Evolutionary conservation across 495 filamentous ascomycete species (phyloP).

Genomic region (Usnea hakonensis): DNA sequence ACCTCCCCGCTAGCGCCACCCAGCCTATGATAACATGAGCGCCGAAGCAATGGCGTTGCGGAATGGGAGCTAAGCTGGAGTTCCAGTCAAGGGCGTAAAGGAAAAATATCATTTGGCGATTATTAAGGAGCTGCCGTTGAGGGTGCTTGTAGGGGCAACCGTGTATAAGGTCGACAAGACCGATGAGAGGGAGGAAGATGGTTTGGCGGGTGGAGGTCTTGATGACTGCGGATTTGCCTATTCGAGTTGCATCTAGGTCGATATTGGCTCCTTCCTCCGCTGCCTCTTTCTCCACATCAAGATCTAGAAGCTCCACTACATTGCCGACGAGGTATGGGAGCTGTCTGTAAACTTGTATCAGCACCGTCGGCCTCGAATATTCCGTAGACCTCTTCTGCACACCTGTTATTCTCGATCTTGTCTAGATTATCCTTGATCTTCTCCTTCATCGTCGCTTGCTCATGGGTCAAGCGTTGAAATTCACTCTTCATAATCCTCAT

Average conservation of each 20-base stretch:
- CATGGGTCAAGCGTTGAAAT: slow-evolving; percentile 85
- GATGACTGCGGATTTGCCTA: slow-evolving; percentile 98
- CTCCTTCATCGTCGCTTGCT: slow-evolving; percentile 89
- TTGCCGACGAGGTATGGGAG: slow-evolving; percentile 97
- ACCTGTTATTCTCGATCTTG: slow-evolving; percentile 99
- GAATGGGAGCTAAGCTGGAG: too few relatives aligned
- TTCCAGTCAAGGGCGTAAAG: too few relatives aligned
- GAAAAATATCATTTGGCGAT: too few relatives aligned
- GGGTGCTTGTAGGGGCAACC: too few relatives aligned
- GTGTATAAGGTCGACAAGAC: slow-evolving; percentile 91
- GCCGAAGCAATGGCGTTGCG: too few relatives aligned
- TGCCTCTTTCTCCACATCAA: slow-evolving; percentile 92
- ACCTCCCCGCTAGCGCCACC: too few relatives aligned
- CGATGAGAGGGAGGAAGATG: slow-evolving; percentile 97
- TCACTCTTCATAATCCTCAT: slow-evolving; percentile 98
- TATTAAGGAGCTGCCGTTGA: too few relatives aligned
- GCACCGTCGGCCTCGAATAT: slow-evolving; percentile 5
- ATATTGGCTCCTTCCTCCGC: slow-evolving; percentile 97
- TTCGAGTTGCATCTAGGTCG: slow-evolving; percentile 91
- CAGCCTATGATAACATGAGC: too few relatives aligned
- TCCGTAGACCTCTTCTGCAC: slow-evolving; percentile 23
- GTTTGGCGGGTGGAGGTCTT: slow-evolving; percentile 99
- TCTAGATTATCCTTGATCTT: slow-evolving; percentile 99
- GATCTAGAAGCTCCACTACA: slow-evolving; percentile 91
- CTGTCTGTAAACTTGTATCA: slow-evolving; percentile 52